Conservation (phyloP, 192 early-diverging fungal genomes). For the Coemansia sp. region DNA sequence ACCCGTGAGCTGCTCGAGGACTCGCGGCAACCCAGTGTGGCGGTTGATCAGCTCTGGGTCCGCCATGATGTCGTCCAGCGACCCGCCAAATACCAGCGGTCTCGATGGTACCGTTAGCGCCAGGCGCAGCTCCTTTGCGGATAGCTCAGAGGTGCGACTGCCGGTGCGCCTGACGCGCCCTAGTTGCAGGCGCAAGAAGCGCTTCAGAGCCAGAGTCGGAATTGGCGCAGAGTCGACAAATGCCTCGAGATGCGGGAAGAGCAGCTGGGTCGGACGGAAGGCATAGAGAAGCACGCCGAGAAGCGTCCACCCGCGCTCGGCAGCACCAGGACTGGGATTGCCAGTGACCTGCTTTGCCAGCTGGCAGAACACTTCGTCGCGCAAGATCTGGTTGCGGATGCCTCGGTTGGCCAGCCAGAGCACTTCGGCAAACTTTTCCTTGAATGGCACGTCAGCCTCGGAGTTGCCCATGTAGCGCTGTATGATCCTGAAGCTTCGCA, state of each 20-base stretch:
- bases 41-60: conserved; percentile 44
- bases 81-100: conserved; percentile 88
- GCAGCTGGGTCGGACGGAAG: conserved; percentile 90
- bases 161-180: conserved; percentile 79
- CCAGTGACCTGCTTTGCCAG: conserved; percentile 85
- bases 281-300: conserved; percentile 80
- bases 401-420: conserved; percentile 81
- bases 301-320: conserved; percentile 86
- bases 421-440: conserved; percentile 62
- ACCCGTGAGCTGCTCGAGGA: conserved; percentile 81
- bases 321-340: conserved; percentile 66
- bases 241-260: conserved; percentile 80
- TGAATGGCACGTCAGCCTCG: conserved; percentile 36
- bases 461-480: conserved; percentile 85
- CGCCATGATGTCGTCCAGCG: conserved; percentile 84
- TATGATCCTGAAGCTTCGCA: conserved; percentile 82
- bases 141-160: conserved; percentile 72
- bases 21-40: conserved; percentile 65
- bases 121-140: conserved; percentile 70
- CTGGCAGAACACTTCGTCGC: conserved; percentile 96
- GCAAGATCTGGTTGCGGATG: conserved; percentile 72
- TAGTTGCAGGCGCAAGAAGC: conserved; percentile 60
- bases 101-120: conserved; percentile 80
- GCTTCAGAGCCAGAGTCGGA: conserved; percentile 21
- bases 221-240: conserved; percentile 64